Evolutionary conservation across 129 eudicot species (phyloP).

Genomic region (Dittrichia graveolens): DNA sequence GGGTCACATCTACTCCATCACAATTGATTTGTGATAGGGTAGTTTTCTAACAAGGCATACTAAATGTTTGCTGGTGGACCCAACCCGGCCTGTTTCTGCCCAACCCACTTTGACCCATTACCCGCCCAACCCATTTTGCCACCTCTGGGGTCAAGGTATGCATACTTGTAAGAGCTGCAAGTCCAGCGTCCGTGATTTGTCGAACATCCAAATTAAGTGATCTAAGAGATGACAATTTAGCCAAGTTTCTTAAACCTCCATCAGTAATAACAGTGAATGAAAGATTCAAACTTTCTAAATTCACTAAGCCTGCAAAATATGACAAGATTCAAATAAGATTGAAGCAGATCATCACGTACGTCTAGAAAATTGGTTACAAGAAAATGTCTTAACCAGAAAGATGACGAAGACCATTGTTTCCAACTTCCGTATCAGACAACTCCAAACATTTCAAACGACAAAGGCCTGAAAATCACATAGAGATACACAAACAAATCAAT

Average conservation of each 20-base stretch:
- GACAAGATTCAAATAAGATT: background rate
- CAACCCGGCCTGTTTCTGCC: no score
- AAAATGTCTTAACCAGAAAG: conserved; percentile 59
- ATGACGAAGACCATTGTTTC: conserved; percentile 80
- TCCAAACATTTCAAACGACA: conserved; percentile 69
- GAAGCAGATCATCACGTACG: no score
- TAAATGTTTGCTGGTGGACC: no score
- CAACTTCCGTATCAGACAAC: conserved; percentile 94
- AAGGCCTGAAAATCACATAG: conserved; percentile 53
- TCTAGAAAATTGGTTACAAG: background rate
- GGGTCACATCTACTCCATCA: no score
- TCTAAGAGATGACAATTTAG: conserved; percentile 67
- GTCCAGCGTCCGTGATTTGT: conserved; percentile 92
- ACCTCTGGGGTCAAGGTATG: conserved; percentile 1
- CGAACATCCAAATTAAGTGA: conserved; percentile 94
- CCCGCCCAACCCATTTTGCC: background rate
- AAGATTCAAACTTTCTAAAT: conserved; percentile 84
- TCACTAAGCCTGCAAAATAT: conserved; percentile 54
- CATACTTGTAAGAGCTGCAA: conserved; percentile 85
- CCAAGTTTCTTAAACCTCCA: conserved; percentile 67
- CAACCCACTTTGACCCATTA: background rate
- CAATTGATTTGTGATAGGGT: no score
- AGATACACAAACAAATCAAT: no score
- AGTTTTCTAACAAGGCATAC: no score
- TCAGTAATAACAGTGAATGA: conserved; percentile 87